Conservation (phyloP, 2,329 filamentous ascomycete genomes). For the Kalaharituber pfeilii region DNA sequence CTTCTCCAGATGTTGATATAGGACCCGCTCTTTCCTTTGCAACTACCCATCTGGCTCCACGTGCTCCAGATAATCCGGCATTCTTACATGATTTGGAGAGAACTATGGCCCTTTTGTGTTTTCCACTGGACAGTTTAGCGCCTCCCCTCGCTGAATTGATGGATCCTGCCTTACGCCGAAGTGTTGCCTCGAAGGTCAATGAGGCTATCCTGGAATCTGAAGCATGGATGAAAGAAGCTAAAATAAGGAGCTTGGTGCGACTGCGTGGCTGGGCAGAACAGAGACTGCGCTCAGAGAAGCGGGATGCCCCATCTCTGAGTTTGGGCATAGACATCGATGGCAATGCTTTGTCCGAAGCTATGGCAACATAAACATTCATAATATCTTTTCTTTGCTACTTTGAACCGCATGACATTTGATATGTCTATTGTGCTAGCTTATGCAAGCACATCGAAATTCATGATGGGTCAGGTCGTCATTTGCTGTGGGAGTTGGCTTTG, state of each 20-base stretch:
- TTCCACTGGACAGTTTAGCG: constrained; percentile 61
- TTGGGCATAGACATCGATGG: neutral
- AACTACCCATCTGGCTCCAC: constrained; percentile 67
- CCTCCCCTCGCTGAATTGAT: constrained; percentile 60
- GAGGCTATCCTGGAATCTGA: constrained; percentile 65
- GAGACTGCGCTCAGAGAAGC: neutral
- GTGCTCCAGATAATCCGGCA: constrained; percentile 60
- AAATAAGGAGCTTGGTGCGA: constrained; percentile 63
- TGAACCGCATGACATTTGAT: neutral
- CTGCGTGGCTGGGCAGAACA: constrained; percentile 36
- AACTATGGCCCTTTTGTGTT: constrained; percentile 84
- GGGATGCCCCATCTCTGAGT: neutral
- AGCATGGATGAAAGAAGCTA: constrained; percentile 56
- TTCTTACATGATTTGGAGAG: constrained; percentile 78
- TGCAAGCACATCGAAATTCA: neutral
- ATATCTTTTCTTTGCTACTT: neutral
- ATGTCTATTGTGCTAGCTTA: neutral
- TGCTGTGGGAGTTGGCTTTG: neutral
- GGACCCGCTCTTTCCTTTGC: constrained; percentile 71
- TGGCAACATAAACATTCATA: neutral
- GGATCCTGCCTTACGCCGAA: constrained; percentile 58
- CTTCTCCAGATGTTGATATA: constrained; percentile 51
- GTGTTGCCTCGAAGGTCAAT: constrained; percentile 79
- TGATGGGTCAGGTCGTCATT: neutral
- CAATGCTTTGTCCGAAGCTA: neutral